phyloP scores from a whole-genome alignment of 225 moss, liverwort and hornwort species.

The Physcomitrium patens region DNA sequence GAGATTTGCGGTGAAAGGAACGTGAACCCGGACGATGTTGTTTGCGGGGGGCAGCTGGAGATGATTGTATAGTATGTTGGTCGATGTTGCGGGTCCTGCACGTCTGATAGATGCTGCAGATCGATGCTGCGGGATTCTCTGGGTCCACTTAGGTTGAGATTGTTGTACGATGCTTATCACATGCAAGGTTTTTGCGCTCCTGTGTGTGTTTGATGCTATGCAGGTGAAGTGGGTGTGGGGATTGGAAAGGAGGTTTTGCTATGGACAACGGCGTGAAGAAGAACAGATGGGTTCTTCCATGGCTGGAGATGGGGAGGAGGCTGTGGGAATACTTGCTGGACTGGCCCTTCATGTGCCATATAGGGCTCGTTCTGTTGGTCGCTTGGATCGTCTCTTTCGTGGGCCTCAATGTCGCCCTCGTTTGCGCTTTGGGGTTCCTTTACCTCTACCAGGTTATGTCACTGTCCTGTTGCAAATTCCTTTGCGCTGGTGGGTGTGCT shows the following conservation, averaged over 20 bases:
- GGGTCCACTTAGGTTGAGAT: too few relatives aligned
- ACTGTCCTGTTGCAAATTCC: conserved; percentile 17
- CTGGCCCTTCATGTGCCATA: conserved; percentile 83
- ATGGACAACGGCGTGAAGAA: conserved; percentile 34
- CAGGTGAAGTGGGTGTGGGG: conserved; percentile 24
- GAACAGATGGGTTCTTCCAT: conserved; percentile 23
- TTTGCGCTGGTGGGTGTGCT: background rate
- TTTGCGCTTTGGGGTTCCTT: conserved; percentile 66
- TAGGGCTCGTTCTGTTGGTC: conserved; percentile 61
- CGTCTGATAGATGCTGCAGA: too few relatives aligned
- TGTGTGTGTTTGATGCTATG: too few relatives aligned
- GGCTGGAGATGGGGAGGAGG: conserved; percentile 33
- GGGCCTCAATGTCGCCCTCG: conserved; percentile 60
- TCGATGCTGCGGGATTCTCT: too few relatives aligned
- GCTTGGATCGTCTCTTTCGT: conserved; percentile 58
- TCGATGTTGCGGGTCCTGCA: too few relatives aligned
- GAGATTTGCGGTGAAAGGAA: too few relatives aligned
- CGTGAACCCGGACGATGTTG: too few relatives aligned
- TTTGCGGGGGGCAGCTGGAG: too few relatives aligned
- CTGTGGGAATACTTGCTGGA: conserved; percentile 31
- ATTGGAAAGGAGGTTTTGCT: conserved; percentile 17
- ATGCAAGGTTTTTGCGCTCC: too few relatives aligned
- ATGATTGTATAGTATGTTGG: too few relatives aligned
- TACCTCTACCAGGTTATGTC: conserved; percentile 67
- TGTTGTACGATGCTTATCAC: too few relatives aligned